Evolutionary conservation across 2,329 filamentous ascomycete genomes (phyloP), one percentile per base, ranked within the genome.

Genomic region (Amylocarpus encephaloides): DNA sequence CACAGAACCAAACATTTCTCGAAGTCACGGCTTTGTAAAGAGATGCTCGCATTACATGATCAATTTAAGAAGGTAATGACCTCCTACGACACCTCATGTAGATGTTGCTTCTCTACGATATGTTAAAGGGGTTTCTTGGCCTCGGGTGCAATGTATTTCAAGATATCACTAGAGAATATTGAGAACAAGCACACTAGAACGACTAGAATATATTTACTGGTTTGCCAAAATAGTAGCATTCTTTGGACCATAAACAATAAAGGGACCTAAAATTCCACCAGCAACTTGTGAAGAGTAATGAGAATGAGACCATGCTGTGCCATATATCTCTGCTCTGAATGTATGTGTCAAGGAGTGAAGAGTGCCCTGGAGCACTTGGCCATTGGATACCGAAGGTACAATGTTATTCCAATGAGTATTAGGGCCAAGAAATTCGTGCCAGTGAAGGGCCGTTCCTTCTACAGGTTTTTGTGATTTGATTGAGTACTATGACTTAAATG

Each of bases 401-500:
- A 73, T 73, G 54, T 76, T 73, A 55, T 68, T 66, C 51, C 70
- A 63, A 32, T 53, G 60, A 26, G 58, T 63, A 12, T 46, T 52
- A 16, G 57, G 65, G 55, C 79, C 74, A 15, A 72, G 69, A 16
- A 80, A 54, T n/a, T 74, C 77, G 73, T 77, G 36, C 70, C 70
- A 53, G 70, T 80, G 55, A 56, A 60, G 64, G 58, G 69, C 63
- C 62, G 57, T 71, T 19, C 64, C 62, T 51, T 69, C 64, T 39
- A 61, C 52, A 7, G 61, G 59, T 30, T 62, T 62, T 66, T 12
- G 71, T 77, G 11, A 90, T 78, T 44, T 82, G 77, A 67, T 93
- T 93, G 66, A 79, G 75, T 49, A 91, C 76, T 29, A 80, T 82
- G 39, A 88, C 78, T 48, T 85, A 69, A 41, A 82, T 73, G 4